Percentiles rank a stretch among this genome's conserved stretches.
These are phyloP conservation scores for Ascochyta viciae-villosae DNA, from an alignment of 2,329 filamentous ascomycete species.

Conservation along the genomic window DNA sequence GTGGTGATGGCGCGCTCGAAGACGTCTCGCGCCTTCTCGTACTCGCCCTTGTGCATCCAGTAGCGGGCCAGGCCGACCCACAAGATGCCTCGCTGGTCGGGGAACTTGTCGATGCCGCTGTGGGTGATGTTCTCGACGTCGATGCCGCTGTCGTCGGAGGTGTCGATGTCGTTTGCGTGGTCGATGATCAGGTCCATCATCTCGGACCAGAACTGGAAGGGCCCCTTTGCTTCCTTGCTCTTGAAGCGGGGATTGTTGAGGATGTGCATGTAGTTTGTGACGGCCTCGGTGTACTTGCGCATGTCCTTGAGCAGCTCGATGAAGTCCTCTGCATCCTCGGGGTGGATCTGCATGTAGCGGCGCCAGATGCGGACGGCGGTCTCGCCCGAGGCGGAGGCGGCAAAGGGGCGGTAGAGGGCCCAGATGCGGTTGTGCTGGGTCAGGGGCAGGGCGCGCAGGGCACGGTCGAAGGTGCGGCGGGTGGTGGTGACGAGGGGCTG, in stretches of 20 bases:
- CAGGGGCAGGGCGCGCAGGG: slow-evolving; percentile 86
- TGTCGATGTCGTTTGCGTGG: slow-evolving; percentile 85
- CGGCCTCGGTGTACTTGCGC: slow-evolving; percentile 86
- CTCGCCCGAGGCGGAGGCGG: slow-evolving; percentile 85
- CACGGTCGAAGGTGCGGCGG: slow-evolving; percentile 87
- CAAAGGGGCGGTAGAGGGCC: slow-evolving; percentile 89
- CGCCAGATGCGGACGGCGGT: slow-evolving; percentile 94
- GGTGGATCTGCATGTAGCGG: slow-evolving; percentile 95
- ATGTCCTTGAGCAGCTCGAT: slow-evolving; percentile 86
- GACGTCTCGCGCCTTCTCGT: slow-evolving; percentile 88
- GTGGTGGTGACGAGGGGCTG: slow-evolving; percentile 92
- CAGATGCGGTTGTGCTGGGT: slow-evolving; percentile 97
- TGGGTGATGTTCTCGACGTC: slow-evolving; percentile 91
- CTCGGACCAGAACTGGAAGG: slow-evolving; percentile 96
- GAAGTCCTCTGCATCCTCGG: slow-evolving; percentile 93
- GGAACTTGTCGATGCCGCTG: slow-evolving; percentile 88
- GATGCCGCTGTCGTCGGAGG: slow-evolving; percentile 80
- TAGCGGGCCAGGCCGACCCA: slow-evolving; percentile 96
- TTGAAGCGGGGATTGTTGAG: slow-evolving; percentile 89
- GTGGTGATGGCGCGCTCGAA: slow-evolving; percentile 97
- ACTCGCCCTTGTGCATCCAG: slow-evolving; percentile 92
- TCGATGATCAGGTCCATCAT: slow-evolving; percentile 95
- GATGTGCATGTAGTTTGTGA: slow-evolving; percentile 88
- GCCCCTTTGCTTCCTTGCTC: slow-evolving; percentile 92
- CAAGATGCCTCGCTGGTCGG: slow-evolving; percentile 91